Evolutionary conservation across 2,329 filamentous ascomycete genomes (phyloP).

Genomic region (Colletotrichum spinosum): DNA sequence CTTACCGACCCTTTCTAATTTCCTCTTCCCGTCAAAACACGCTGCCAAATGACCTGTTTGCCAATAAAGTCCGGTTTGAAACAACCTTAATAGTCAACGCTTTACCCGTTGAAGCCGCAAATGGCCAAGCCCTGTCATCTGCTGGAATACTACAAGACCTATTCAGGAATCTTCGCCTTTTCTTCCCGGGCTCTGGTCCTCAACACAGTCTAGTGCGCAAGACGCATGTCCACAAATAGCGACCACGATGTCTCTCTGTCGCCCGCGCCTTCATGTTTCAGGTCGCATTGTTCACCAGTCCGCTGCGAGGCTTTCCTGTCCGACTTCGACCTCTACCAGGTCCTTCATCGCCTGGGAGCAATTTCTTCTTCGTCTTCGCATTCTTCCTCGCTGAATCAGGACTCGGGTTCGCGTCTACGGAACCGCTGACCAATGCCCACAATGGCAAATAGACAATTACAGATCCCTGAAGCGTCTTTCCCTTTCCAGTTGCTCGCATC

Average conservation of each 20-base stretch:
- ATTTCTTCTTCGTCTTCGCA: slow-evolving; percentile 3
- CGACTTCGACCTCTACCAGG: not conserved
- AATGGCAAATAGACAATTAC: slow-evolving; percentile 33
- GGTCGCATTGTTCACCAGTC: slow-evolving; percentile 7
- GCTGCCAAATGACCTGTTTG: slow-evolving; percentile 24
- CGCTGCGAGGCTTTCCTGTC: not conserved
- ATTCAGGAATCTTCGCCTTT: slow-evolving; percentile 24
- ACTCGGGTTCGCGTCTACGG: slow-evolving; percentile 18
- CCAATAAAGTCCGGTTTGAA: slow-evolving; percentile 33
- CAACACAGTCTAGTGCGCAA: slow-evolving; percentile 20
- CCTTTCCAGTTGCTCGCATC: slow-evolving; percentile 22
- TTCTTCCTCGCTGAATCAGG: slow-evolving; percentile 17
- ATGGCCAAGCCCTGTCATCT: slow-evolving; percentile 1
- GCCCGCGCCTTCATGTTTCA: slow-evolving; percentile 32
- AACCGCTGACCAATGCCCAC: slow-evolving; percentile 10
- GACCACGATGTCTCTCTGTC: slow-evolving; percentile 17
- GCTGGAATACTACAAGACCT: not conserved
- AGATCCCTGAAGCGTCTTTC: slow-evolving; percentile 27
- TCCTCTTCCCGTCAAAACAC: slow-evolving; percentile 19
- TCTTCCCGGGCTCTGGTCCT: slow-evolving; percentile 4
- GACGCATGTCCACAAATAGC: slow-evolving; percentile 15
- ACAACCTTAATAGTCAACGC: slow-evolving; percentile 34
- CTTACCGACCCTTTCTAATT: slow-evolving; percentile 31
- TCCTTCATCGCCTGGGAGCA: not conserved
- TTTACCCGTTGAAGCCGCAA: slow-evolving; percentile 18